A percentile compares a stretch with the other conserved stretches of the same genome.
These are phyloP conservation scores for Vaccinium macrocarpon DNA, from an alignment of 148 eudicot species.

Conservation along the genomic window DNA sequence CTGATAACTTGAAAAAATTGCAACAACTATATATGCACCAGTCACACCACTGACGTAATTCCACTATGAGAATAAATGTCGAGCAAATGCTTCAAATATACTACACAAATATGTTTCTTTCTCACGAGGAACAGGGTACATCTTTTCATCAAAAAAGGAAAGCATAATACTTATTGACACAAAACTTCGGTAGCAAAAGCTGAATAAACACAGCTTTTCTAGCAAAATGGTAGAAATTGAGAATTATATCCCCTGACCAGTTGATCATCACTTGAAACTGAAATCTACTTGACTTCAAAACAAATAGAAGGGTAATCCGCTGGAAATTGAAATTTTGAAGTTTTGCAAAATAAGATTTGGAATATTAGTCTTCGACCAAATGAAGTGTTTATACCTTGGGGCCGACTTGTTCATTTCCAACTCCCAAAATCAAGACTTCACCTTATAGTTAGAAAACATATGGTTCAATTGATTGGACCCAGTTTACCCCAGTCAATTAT, in stretches of 20 bases:
- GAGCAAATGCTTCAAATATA: too few species aligned
- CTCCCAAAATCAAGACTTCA: too few species aligned
- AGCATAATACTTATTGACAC: too few species aligned
- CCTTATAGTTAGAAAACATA: too few species aligned
- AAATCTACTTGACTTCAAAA: conserved; percentile 53
- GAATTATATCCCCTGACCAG: neutral
- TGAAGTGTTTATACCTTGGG: conserved; percentile 30
- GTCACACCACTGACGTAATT: neutral
- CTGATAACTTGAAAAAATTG: neutral
- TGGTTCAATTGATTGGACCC: too few species aligned
- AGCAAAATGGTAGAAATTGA: too few species aligned
- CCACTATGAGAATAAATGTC: neutral
- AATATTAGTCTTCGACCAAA: neutral
- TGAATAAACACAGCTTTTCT: neutral
- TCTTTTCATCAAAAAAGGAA: too few species aligned
- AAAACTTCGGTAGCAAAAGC: too few species aligned
- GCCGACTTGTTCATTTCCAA: conserved; percentile 34
- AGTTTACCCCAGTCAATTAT: too few species aligned
- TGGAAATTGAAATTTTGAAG: neutral
- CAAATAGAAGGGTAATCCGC: neutral
- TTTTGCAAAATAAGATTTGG: neutral
- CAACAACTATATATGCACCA: neutral
- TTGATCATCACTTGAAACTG: conserved; percentile 38
- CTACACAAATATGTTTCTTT: neutral
- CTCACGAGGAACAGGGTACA: neutral